Base-by-base conservation (phyloP, 2,329 filamentous ascomycete species). In the Calonectria honghensis region DNA sequence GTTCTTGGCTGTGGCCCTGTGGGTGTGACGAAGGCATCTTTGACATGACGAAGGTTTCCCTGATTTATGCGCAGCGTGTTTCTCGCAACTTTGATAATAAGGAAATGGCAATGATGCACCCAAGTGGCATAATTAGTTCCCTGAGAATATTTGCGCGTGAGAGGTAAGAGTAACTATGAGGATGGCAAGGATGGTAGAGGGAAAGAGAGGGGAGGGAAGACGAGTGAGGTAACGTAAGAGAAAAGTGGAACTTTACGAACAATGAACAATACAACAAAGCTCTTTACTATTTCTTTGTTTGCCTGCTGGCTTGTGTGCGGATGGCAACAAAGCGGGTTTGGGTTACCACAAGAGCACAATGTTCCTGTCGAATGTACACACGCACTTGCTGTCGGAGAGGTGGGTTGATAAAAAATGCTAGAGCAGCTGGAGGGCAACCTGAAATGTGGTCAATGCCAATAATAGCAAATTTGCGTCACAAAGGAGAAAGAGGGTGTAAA, bases 51-150 rank as follows among this genome's bases (percentile, higher is more conserved):
- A 41, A 20, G 13, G 6, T 4, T 41, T 5, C 7, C 16, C 5
- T 41, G 6, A 0, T 4, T 4, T 20, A 18, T 41, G 6, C 16
- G 39, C 6, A 14, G 16, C 16, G 16, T 4, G 14, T 6, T 18
- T 41, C 16, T 41, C 4, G 39, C 3, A 20, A 7, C 4, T 20
- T 5, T 45, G 18, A 1, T 10, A 6, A 10, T 9, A 7, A 45
- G 0, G 10, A 45, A 9, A 7, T n/a, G 5, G 20, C 6, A 18
- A 6, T 20, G 6, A 3, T 7, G 6, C 6, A 1, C 41, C 0
- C 6, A 45, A 45, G n/a, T 20, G 18, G 9, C 2, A 10, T 1
- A 10, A 6, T 45, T 20, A n/a, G n/a, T 45, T 9, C 9, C 6
- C 10, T 1, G 18, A 7, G 18, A n/a, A 45, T 45, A n/a, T 45